Conservation (phyloP, 768 basidiomycete genomes). For the Psilocybe subaeruginosa region DNA sequence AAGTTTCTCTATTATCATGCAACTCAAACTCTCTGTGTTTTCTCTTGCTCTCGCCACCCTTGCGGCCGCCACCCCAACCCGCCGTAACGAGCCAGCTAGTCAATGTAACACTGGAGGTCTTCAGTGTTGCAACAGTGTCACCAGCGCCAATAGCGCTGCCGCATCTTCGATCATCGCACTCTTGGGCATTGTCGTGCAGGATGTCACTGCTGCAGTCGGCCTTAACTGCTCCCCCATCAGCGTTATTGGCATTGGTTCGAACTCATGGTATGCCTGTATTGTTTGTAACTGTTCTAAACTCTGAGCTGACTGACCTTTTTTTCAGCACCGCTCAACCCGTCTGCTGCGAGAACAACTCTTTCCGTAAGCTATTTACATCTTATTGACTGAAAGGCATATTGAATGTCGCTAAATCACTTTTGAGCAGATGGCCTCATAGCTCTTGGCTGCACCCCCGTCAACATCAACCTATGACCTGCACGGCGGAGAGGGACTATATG, state of each 20-base stretch:
- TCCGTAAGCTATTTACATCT: slow-evolving; percentile 26
- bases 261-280: slow-evolving; percentile 22
- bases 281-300: neutral
- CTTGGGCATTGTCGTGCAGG: slow-evolving; percentile 26
- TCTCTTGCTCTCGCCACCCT: slow-evolving; percentile 25
- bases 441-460: slow-evolving; percentile 31
- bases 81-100: slow-evolving; percentile 14
- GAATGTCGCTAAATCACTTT: neutral
- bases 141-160: slow-evolving; percentile 15
- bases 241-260: slow-evolving; percentile 24
- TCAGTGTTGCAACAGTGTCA: slow-evolving; percentile 34
- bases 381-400: neutral
- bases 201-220: slow-evolving; percentile 28
- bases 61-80: slow-evolving; percentile 22
- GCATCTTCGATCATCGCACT: slow-evolving; percentile 21
- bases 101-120: slow-evolving; percentile 28
- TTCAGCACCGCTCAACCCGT: slow-evolving; percentile 29
- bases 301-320: neutral
- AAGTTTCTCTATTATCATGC: slow-evolving; percentile 19
- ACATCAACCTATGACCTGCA: slow-evolving; percentile 26
- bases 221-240: slow-evolving; percentile 30
- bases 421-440: slow-evolving; percentile 28
- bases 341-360: slow-evolving; percentile 34
- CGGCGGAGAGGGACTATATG: neutral
- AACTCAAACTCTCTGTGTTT: slow-evolving; percentile 23